Evolutionary conservation across 2,329 filamentous ascomycete genomes (phyloP).

Genomic region (Sclerotinia borealis): DNA sequence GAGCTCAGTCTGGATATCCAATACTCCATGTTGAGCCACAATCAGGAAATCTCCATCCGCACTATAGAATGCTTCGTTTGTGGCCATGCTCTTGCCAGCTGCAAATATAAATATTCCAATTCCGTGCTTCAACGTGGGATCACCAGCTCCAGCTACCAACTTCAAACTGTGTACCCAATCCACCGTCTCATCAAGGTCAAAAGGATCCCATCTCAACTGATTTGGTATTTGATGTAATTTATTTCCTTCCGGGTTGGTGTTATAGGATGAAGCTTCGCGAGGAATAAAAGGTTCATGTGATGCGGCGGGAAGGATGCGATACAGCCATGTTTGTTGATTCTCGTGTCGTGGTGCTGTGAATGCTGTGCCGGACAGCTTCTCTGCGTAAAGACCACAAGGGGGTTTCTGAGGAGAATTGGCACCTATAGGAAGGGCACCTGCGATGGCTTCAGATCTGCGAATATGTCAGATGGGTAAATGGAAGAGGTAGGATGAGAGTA

Average conservation of each 20-base stretch:
- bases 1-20: slow-evolving; percentile 74
- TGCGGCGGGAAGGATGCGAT: slow-evolving; percentile 48
- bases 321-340: slow-evolving; percentile 53
- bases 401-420: slow-evolving; percentile 66
- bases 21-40: slow-evolving; percentile 65
- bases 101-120: slow-evolving; percentile 77
- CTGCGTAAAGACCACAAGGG: slow-evolving; percentile 61
- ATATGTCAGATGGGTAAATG: slow-evolving; percentile 10
- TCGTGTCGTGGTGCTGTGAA: slow-evolving; percentile 52
- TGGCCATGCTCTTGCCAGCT: slow-evolving; percentile 69
- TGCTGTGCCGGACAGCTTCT: slow-evolving; percentile 54
- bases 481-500: not conserved
- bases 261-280: slow-evolving; percentile 40
- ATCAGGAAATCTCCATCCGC: slow-evolving; percentile 75
- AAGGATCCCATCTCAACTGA: slow-evolving; percentile 68
- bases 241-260: slow-evolving; percentile 34
- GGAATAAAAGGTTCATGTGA: slow-evolving; percentile 45
- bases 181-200: slow-evolving; percentile 63
- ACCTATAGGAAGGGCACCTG: slow-evolving; percentile 57
- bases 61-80: slow-evolving; percentile 74
- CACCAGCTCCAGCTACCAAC: slow-evolving; percentile 71
- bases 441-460: slow-evolving; percentile 55
- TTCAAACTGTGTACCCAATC: slow-evolving; percentile 60
- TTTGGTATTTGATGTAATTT: slow-evolving; percentile 67
- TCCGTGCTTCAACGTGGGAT: slow-evolving; percentile 72